Evolutionary conservation across 2,329 filamentous ascomycete species (phyloP).

Genomic region (Verticillium nonalfalfae): DNA sequence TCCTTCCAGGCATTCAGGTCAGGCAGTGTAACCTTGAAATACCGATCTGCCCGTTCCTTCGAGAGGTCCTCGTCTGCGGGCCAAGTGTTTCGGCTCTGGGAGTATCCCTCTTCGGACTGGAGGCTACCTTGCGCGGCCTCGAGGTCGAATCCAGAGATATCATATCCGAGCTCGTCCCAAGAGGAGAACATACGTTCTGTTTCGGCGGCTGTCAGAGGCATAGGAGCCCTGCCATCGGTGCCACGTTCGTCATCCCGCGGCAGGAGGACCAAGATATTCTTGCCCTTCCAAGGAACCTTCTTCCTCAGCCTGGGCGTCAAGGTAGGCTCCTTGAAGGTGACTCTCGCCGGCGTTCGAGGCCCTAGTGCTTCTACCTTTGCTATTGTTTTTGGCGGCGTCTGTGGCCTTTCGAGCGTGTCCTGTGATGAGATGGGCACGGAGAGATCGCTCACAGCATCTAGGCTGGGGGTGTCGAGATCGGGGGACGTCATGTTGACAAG

Average conservation of each 20-base stretch:
- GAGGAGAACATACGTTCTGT: conserved; percentile 55
- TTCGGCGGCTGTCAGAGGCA: conserved; percentile 49
- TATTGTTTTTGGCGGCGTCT: conserved; percentile 23
- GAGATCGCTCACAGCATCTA: conserved; percentile 4
- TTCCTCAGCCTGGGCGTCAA: conserved; percentile 58
- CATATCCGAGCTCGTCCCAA: conserved; percentile 66
- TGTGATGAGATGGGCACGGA: conserved; percentile 12
- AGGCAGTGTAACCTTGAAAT: conserved; percentile 61
- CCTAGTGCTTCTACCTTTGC: conserved; percentile 19
- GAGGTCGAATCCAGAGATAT: conserved; percentile 62
- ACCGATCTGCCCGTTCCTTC: conserved; percentile 44
- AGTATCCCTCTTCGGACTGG: conserved; percentile 29
- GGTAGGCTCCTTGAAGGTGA: conserved; percentile 28
- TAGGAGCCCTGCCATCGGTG: conserved; percentile 42
- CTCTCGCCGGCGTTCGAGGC: conserved; percentile 27
- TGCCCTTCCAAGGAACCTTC: conserved; percentile 69
- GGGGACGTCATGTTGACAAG: conserved; percentile 9
- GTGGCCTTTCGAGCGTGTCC: conserved; percentile 17
- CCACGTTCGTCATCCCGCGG: conserved; percentile 64
- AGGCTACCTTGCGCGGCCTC: conserved; percentile 19
- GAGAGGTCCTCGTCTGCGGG: conserved; percentile 54
- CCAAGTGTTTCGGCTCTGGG: conserved; percentile 64
- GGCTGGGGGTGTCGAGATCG: conserved; percentile 6
- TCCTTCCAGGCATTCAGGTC: conserved; percentile 65
- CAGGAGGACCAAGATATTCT: conserved; percentile 65